These are phyloP conservation scores for Botrytis paeoniae DNA, from an alignment of 2,329 filamentous ascomycete genomes.

Conservation along the genomic window DNA sequence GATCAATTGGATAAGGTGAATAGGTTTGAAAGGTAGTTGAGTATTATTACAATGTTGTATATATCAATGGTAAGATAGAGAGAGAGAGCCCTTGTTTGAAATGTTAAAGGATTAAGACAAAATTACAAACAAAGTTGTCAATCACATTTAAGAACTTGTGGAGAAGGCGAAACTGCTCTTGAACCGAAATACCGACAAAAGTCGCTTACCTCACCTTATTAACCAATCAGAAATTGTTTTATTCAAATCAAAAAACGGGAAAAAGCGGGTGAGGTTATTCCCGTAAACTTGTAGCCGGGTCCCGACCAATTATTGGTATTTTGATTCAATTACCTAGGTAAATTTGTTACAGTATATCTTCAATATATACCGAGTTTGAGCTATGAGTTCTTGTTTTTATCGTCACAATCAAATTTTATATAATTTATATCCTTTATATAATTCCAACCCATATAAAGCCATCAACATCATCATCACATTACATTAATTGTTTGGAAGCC, in stretches of 20 bases:
- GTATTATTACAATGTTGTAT: conserved; percentile 11
- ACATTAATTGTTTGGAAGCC: background rate
- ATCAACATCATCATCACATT: background rate
- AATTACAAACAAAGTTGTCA: background rate
- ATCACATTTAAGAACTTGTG: conserved; percentile 12
- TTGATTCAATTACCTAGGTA: background rate
- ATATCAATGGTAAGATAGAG: background rate
- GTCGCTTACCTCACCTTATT: conserved; percentile 14
- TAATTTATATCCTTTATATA: too few relatives aligned
- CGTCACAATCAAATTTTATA: background rate
- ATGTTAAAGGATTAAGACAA: conserved; percentile 5
- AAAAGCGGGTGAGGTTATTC: conserved; percentile 20
- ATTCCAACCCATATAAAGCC: background rate
- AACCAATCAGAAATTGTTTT: conserved; percentile 16
- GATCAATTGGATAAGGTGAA: conserved; percentile 6
- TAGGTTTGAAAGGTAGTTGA: background rate
- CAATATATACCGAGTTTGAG: background rate
- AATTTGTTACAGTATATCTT: background rate
- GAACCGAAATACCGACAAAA: conserved; percentile 11
- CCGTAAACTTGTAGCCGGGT: conserved; percentile 1
- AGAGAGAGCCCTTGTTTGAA: background rate
- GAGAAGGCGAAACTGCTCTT: conserved; percentile 20
- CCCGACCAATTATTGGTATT: background rate
- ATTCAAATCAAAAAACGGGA: conserved; percentile 19
- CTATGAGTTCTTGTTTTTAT: background rate